Evolutionary conservation across 1,284 basidiomycete genomes (phyloP).

Genomic region (Grifola frondosa): DNA sequence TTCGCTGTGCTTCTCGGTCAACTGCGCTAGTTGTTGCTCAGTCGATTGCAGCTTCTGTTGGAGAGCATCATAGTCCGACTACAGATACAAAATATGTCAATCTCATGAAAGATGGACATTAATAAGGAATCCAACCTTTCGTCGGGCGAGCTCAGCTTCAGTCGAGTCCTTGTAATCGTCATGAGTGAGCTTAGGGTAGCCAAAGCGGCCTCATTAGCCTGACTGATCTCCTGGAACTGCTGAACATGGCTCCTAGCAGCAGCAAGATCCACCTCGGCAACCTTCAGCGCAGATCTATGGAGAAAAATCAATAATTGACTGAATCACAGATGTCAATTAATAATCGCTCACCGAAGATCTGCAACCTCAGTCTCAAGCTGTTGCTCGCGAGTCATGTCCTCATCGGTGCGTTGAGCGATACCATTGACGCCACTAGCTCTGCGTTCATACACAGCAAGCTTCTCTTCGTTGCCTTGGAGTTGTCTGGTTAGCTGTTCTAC

Average conservation of each 20-base stretch:
- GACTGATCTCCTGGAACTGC: constrained; percentile 83
- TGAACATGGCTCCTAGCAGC: constrained; percentile 71
- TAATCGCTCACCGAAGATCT: constrained; percentile 62
- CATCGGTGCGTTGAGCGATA: constrained; percentile 35
- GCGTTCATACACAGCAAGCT: constrained; percentile 84
- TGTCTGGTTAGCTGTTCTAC: constrained; percentile 71
- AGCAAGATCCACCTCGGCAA: constrained; percentile 72
- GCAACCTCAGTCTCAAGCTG: constrained; percentile 85
- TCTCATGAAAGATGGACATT: neutral
- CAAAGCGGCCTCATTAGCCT: constrained; percentile 78
- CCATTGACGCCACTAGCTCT: constrained; percentile 42
- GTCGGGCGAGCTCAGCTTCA: constrained; percentile 62
- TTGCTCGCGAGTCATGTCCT: constrained; percentile 65
- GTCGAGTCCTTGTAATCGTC: constrained; percentile 77
- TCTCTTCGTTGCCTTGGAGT: constrained; percentile 77
- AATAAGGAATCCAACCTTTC: constrained; percentile 51
- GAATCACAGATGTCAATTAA: neutral
- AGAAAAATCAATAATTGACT: constrained; percentile 5
- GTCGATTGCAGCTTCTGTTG: constrained; percentile 60
- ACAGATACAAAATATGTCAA: constrained; percentile 4
- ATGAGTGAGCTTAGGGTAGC: constrained; percentile 68
- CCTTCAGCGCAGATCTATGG: constrained; percentile 69
- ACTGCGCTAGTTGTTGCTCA: constrained; percentile 56
- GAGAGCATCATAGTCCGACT: constrained; percentile 70
- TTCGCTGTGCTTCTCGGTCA: constrained; percentile 53